Evolutionary conservation across 2,329 filamentous ascomycete species (phyloP).

Genomic region (Thyridium curvatum): DNA sequence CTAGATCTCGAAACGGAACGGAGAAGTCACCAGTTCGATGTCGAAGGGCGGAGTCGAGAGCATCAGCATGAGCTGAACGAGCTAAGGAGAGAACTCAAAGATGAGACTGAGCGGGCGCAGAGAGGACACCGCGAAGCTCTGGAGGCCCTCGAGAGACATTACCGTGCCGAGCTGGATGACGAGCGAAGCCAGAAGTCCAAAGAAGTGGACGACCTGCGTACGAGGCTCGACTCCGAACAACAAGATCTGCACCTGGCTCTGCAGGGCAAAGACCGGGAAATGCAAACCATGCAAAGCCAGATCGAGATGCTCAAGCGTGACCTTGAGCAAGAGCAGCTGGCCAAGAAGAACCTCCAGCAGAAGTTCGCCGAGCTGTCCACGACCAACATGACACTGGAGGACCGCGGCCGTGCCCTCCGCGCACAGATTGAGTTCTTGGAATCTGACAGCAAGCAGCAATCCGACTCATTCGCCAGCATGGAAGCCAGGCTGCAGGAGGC

Average conservation of each 20-base stretch:
- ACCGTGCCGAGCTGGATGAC: slow-evolving; percentile 60
- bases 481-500: slow-evolving; percentile 77
- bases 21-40: slow-evolving; percentile 38
- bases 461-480: slow-evolving; percentile 76
- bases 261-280: slow-evolving; percentile 47
- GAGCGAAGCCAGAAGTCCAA: slow-evolving; percentile 50
- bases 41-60: slow-evolving; percentile 47
- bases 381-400: slow-evolving; percentile 63
- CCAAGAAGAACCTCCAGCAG: slow-evolving; percentile 47
- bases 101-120: slow-evolving; percentile 51
- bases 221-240: slow-evolving; percentile 43
- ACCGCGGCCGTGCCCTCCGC: slow-evolving; percentile 66
- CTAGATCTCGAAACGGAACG: slow-evolving; percentile 34
- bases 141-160: slow-evolving; percentile 54
- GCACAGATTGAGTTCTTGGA: slow-evolving; percentile 86
- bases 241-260: slow-evolving; percentile 41
- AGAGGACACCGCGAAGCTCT: slow-evolving; percentile 63
- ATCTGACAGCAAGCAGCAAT: slow-evolving; percentile 83
- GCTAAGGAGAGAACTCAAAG: slow-evolving; percentile 40
- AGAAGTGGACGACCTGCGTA: slow-evolving; percentile 61
- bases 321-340: slow-evolving; percentile 56
- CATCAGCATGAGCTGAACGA: slow-evolving; percentile 52
- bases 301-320: slow-evolving; percentile 41
- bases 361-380: slow-evolving; percentile 53
- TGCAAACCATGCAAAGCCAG: slow-evolving; percentile 40